Percentiles rank a stretch among this genome's conserved stretches.
These are phyloP conservation scores for Hyphopichia buzzinii DNA, from an alignment of 1,139 yeast species.

Conservation along the genomic window DNA sequence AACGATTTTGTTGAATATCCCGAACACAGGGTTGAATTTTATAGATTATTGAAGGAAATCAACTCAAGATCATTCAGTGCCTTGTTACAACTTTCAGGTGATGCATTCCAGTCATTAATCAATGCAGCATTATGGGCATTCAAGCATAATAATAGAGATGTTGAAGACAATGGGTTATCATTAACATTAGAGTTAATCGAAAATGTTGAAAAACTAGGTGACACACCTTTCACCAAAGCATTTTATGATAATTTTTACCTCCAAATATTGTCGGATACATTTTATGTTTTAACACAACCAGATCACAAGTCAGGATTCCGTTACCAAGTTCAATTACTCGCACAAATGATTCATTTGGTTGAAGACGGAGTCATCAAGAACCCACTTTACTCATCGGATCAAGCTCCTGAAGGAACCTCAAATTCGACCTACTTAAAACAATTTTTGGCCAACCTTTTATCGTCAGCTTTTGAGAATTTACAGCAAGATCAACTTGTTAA, in stretches of 20 bases:
- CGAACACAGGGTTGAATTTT: conserved; percentile 95
- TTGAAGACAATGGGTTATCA: conserved; percentile 84
- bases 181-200: conserved; percentile 77
- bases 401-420: conserved; percentile 81
- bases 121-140: conserved; percentile 98
- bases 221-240: conserved; percentile 75
- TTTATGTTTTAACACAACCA: conserved; percentile 91
- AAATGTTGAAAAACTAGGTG: conserved; percentile 78
- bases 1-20: conserved; percentile 96
- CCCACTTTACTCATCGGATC: conserved; percentile 71
- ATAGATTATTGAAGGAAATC: conserved; percentile 82
- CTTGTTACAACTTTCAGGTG: conserved; percentile 82
- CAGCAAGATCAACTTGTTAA: conserved; percentile 78
- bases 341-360: conserved; percentile 80
- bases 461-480: conserved; percentile 87
- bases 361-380: conserved; percentile 70
- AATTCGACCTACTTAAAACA: conserved; percentile 78
- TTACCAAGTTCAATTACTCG: conserved; percentile 79
- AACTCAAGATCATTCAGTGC: conserved; percentile 85
- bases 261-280: conserved; percentile 86
- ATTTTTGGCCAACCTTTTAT: conserved; percentile 77
- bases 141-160: conserved; percentile 94
- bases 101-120: conserved; percentile 85
- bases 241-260: conserved; percentile 88
- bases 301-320: conserved; percentile 97